Base-by-base conservation (phyloP, 73 alveolate species). In the Breviolum minutum region DNA sequence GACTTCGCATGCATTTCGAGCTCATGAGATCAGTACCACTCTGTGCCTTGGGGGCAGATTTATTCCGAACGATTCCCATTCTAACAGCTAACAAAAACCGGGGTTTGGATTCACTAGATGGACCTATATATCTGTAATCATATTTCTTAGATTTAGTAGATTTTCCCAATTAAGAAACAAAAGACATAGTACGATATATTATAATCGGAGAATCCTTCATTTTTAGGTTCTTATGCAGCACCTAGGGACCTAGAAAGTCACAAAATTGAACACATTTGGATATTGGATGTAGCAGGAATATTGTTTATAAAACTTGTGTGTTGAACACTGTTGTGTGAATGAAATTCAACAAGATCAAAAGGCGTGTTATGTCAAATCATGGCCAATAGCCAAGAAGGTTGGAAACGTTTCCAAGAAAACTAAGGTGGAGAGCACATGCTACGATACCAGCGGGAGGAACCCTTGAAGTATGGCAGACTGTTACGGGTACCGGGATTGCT, bases 381-480 rank as follows among this genome's bases (percentile, higher is more conserved):
- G 17, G 77, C 24, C 24, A 17, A 22, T 6, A 17, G n/a, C 24
- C 17, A 68, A 22, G 8, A 17, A 14, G n/a, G 77, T 22, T 68
- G n/a, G n/a, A 17, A 68, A 14, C 77, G 77, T 22, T 68, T 22
- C 77, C 2, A 68, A 74, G 60, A 40, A 74, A 40, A 74, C 81
- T 14, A n/a, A 90, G 96, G 96, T 26, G 96, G 96, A 8, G 96
- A 69, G 11, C 96, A 90, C 76, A 73, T 90, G 66, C 30, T 71
- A 87, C 96, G 96, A n/a, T 90, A 90, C 69, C 96, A 90, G 63
- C 96, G 87, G 32, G 88, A 90, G 48, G 96, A 90, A 32, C 96
- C 96, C 76, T 29, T 90, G 87, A 90, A 90, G 76, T 90, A 90
- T 48, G 96, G 96, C 76, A 70, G 96, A 63, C 76, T 90, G 76